phyloP scores from a whole-genome alignment of 225 moss, liverwort and hornwort species.

The Pseudisothecium myosuroides region DNA sequence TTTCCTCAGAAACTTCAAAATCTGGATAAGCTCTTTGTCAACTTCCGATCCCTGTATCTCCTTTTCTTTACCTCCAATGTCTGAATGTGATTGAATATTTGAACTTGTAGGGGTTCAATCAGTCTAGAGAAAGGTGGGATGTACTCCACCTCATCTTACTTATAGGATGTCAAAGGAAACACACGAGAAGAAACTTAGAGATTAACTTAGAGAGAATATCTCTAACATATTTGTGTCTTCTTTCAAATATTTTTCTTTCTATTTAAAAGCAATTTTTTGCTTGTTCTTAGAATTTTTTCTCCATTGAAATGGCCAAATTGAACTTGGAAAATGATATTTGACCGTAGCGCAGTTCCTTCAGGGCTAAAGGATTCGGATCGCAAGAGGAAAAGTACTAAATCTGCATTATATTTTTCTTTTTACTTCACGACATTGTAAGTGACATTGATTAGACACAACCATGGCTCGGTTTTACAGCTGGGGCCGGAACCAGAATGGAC shows the following conservation, averaged over 20 bases:
- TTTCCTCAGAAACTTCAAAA: neutral
- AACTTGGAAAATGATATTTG: neutral
- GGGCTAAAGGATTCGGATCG: neutral
- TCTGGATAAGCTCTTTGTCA: neutral
- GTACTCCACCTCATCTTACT: neutral
- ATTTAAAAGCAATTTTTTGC: neutral
- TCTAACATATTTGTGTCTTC: neutral
- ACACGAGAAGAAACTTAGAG: neutral
- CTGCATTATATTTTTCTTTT: neutral
- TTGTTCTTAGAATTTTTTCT: neutral
- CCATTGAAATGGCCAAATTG: neutral
- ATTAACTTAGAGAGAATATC: neutral
- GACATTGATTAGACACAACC: neutral
- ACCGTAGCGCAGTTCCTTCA: neutral
- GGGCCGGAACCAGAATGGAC: conserved; percentile 61
- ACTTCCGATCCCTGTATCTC: neutral
- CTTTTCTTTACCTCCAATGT: neutral
- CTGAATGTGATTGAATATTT: neutral
- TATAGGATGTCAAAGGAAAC: neutral
- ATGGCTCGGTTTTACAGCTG: conserved; percentile 21
- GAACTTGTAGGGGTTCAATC: neutral
- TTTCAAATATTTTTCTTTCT: neutral
- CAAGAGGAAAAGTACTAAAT: neutral
- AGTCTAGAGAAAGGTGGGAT: neutral
- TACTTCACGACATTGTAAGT: neutral